Conservation (phyloP, 148 eudicot genomes). For the Arctostaphylos glauca region DNA sequence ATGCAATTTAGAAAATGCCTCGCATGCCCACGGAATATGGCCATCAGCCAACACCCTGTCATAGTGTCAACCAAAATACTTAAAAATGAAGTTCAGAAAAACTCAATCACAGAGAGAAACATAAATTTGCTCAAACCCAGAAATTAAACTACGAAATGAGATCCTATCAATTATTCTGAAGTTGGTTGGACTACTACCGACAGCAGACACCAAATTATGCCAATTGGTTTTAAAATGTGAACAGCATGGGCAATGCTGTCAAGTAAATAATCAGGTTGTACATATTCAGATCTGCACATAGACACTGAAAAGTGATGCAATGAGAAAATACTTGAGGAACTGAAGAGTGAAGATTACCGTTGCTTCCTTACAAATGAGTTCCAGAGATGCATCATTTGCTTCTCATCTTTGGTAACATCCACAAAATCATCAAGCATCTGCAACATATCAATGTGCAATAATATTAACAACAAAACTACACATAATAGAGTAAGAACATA, state of each 20-base stretch:
- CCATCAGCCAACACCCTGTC: constrained; percentile 87
- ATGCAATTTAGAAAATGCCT: constrained; percentile 77
- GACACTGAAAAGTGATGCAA: neutral
- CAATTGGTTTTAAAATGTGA: neutral
- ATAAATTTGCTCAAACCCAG: neutral
- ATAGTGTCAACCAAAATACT: constrained; percentile 10
- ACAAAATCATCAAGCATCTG: constrained; percentile 99
- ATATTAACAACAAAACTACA: neutral
- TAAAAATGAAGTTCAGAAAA: neutral
- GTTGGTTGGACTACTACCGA: constrained; percentile 5
- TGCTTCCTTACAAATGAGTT: constrained; percentile 95
- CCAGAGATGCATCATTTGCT: constrained; percentile 98
- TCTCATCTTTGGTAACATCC: constrained; percentile 91
- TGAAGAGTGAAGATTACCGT: constrained; percentile 42
- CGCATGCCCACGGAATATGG: constrained; percentile 99
- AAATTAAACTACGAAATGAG: neutral
- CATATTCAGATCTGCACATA: neutral
- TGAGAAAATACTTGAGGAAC: neutral
- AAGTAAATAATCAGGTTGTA: constrained; percentile 6
- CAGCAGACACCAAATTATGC: neutral
- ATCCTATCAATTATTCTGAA: neutral
- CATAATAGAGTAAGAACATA: neutral
- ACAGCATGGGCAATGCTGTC: neutral
- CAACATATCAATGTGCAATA: constrained; percentile 20
- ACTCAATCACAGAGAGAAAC: neutral